Conservation (phyloP, 441 rosid genomes). For the Erodium chrysanthum region DNA sequence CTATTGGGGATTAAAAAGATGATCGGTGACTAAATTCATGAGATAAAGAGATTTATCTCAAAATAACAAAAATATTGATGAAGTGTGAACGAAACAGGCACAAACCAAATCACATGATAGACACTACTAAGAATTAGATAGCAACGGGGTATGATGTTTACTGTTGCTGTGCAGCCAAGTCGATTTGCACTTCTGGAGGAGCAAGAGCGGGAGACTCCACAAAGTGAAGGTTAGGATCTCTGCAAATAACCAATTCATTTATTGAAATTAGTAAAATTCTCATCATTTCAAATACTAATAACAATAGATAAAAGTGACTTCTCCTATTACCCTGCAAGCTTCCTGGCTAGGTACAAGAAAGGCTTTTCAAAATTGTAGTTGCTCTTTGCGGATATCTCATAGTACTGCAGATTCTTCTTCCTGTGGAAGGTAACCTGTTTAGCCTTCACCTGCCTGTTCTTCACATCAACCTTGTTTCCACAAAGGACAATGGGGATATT, state of each 20-base stretch:
- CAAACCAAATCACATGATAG: background rate
- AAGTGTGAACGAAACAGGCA: no score
- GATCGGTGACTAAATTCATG: no score
- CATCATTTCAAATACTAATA: background rate
- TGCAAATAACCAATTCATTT: conserved; percentile 9
- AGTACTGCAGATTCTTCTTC: conserved; percentile 75
- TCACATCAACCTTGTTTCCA: conserved; percentile 73
- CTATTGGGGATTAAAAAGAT: no score
- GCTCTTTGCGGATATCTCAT: conserved; percentile 84
- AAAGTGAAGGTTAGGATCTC: conserved; percentile 54
- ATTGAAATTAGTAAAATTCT: conserved; percentile 4
- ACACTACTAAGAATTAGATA: background rate
- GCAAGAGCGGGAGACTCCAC: conserved; percentile 71
- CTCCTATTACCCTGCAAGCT: conserved; percentile 63
- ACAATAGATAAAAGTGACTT: background rate
- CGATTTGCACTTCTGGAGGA: conserved; percentile 64
- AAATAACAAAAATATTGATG: no score
- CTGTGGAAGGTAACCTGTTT: conserved; percentile 86
- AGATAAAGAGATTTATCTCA: no score
- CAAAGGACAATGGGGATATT: conserved; percentile 78
- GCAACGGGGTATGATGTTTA: conserved; percentile 22
- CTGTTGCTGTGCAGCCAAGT: conserved; percentile 57
- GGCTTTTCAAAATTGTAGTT: conserved; percentile 89
- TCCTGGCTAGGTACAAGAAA: conserved; percentile 76
- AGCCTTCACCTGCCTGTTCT: conserved; percentile 90